Evolutionary conservation across 805 yeast genomes (phyloP).

Genomic region (Yamadazyma phyllophila): DNA sequence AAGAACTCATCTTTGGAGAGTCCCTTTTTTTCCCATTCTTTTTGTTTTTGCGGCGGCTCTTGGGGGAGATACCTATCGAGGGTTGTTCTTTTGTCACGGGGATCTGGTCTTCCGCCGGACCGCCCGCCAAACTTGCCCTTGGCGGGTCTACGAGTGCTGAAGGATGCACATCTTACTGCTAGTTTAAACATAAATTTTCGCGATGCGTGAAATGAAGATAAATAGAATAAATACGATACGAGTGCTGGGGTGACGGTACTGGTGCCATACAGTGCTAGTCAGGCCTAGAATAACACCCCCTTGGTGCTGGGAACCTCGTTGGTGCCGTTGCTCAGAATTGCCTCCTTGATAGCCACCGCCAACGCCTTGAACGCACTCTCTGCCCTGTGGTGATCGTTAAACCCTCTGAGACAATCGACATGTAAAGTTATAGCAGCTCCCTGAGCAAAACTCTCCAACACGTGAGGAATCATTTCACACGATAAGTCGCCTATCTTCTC

Average conservation of each 20-base stretch:
- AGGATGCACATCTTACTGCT: conserved; percentile 3
- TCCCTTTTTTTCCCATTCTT: conserved; percentile 37
- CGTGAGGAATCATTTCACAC: conserved; percentile 98
- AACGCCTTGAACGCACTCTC: conserved; percentile 96
- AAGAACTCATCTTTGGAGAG: conserved; percentile 41
- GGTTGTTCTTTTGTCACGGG: not conserved
- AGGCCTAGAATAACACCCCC: conserved; percentile 77
- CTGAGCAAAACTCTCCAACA: conserved; percentile 89
- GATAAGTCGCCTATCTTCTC: conserved; percentile 91
- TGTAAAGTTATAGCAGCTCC: conserved; percentile 89
- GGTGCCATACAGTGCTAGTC: no score
- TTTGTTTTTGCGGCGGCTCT: conserved; percentile 14
- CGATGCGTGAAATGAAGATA: not conserved
- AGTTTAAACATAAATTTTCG: conserved; percentile 3
- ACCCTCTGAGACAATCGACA: conserved; percentile 90
- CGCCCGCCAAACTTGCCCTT: not conserved
- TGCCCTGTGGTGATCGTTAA: conserved; percentile 94
- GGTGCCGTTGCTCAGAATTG: conserved; percentile 77
- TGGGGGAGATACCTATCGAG: conserved; percentile 28
- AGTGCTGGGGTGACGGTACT: no score
- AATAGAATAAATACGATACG: not conserved
- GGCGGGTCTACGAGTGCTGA: not conserved
- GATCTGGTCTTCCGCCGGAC: not conserved
- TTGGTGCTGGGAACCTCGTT: conserved; percentile 95
- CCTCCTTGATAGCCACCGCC: conserved; percentile 88